Evolutionary conservation across 768 basidiomycete genomes (phyloP), one percentile per base, ranked within the genome.

Genomic region (Mycena chlorophos): DNA sequence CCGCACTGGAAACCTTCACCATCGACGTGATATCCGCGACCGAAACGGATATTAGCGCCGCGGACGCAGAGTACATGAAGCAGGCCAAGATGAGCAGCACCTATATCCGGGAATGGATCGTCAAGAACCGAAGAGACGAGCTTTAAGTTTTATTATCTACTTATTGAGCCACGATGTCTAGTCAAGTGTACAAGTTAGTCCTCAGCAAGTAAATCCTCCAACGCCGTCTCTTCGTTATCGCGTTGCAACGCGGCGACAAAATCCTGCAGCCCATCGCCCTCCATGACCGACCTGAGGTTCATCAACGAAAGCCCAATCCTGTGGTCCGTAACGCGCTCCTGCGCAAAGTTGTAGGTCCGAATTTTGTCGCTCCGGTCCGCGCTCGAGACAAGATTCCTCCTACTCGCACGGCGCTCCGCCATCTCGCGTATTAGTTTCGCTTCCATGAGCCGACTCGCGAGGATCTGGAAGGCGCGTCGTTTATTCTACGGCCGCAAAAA

Each of bases 291-390:
- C 3, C 74, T 70, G 3, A 90, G 75, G 56, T 88, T 88, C 72
- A 77, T 85, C 25, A 91, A 60, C 1, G 89, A 88, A 23, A 94
- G 66, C 3, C 89, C 88, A 38, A 97, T 85, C 0, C 94, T 81
- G 63, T 98, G 95, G 68, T 97, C 95, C 2, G 95, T 98, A 10
- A 98, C 84, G 10, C 94, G 87, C 60, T 94, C 93, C 88, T 96
- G 94, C 1, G 92, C 83, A 69, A 87, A 95, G 65, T 97, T 98
- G 71, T 98, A 98, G 3, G 97, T 98, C 57, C 97, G 76, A 54
- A 98, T 89, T 69, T 98, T 98, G 66, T 98, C 94, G 62, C 91
- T 92, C 20, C 97, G 76, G 66, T 95, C 94, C 2, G 86, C 87
- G 0, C 87, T 85, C 39, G 84, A 83, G 8, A 98, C 87, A 42